Base-by-base conservation (phyloP, 75 land plant species). In the Sequoiadendron giganteum region DNA sequence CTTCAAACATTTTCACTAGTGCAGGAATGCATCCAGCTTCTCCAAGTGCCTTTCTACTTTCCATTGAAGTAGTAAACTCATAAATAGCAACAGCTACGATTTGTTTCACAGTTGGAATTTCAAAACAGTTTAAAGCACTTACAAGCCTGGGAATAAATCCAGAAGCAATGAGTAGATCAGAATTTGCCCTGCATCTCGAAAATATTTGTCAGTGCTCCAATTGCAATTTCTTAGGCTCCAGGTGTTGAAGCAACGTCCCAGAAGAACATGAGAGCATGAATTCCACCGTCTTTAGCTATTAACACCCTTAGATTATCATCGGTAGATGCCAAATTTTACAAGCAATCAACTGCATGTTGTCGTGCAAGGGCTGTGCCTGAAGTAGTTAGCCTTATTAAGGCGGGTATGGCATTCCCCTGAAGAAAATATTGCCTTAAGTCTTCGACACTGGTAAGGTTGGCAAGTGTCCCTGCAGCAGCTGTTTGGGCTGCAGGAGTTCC, bases 401-500 rank as follows among this genome's bases (percentile, higher is more conserved):
- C 94, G 7, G 85, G 87, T 68, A 96, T 61, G 13, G 92, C 94
- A 79, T 93, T 92, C 56, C 96, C 99, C n/a, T 96, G 97, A 19
- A 92, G 84, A 82, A 96, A 91, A 87, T 90, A 89, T 83, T 40
- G 90, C 45, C 87, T 88, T 14, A 94, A 89, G 72, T 96, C 94
- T 10, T 48, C 73, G 19, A 95, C 84, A 4, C 75, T 87, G 0
- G 97, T 93, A 43, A 97, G 89, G 81, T 96, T 94, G 68, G 94
- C 84, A 38, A 96, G 68, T 5, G 95, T 92, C 38, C 93, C 95
- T 8, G 95, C 97, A 1, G 99, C 96, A 14, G 92, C 92, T 9
- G 96, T 95, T 85, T 95, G 99, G 0, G 99, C 93, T 11, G 91
- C 88, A 3, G 97, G 98, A 36, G 98, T 96, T 0, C 99, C 99